Base-by-base conservation (phyloP, 1,139 yeast species). In the Diutina neorugosa region DNA sequence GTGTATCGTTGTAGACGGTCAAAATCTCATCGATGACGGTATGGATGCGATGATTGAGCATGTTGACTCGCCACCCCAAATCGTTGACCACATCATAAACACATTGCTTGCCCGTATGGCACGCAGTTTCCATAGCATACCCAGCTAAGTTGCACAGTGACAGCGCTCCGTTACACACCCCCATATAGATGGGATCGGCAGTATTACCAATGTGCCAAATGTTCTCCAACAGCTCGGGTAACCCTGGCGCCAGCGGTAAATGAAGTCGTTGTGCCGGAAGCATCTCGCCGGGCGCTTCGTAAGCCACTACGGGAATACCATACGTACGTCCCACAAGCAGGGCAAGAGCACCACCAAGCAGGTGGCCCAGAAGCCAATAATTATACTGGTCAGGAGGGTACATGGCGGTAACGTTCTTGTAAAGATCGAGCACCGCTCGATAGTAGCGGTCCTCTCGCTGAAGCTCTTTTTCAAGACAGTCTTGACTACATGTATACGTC, bases 131-230 rank as follows among this genome's bases (percentile, higher is more conserved):
- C 97, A 93, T 85, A 11, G 98, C 98, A 66, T 90, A 93, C 0
- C 98, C 98, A 0, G 88, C 97, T 14, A 88, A 77, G 61, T 93
- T 84, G 66, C 99, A 93, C 3, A 93, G 69, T 1, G 96, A 86
- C 8, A 94, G 83, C 0, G 95, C 96, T 4, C 99, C 99, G 63
- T 88, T 90, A 66, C 98, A 93, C 6, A 89, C 91, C 0, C 99
- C 99, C 95, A 91, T 86, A 62, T 76, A 93, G 5, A 93, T 87
- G 1, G 99, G 99, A 65, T 93, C 99, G 0, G 96, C 98, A 1
- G 96, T 93, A 65, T 93, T 93, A 6, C 98, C 98, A 64, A 93
- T 71, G 64, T 94, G 97, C 95, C 96, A 93, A 19, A 94, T 79
- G 59, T 89, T 85, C 62, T 91, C 97, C 67, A 80, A 71, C 62